Evolutionary conservation across 2,329 filamentous ascomycete species (phyloP), one percentile per base, ranked within the genome.

Genomic region (Cordyceps sp.): DNA sequence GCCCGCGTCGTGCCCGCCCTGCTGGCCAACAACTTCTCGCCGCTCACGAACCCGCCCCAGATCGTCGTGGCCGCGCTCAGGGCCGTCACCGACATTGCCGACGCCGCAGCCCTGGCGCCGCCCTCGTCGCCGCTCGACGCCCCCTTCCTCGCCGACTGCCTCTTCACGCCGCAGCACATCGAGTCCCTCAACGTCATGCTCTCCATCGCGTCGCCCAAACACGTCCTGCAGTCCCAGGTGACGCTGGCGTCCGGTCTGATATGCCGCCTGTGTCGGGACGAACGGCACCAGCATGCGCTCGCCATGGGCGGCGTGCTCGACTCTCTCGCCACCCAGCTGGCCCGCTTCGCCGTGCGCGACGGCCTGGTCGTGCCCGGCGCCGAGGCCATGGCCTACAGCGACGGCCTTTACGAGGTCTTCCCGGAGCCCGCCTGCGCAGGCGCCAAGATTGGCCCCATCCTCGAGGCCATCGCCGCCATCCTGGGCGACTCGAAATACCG

Each of bases 401-500:
- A 75, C 34, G 67, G 67, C 7, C 47, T 75, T 22, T 52, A 62
- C 32, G 64, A 68, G 7, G 59, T 62, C 15, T 65, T 83, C 29
- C 79, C 78, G 3, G 55, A 64, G 4, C 62, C 78, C 17, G 71
- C 80, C 7, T 66, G 69, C 3, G 57, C 62, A 12, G 61, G 59
- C 13, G 61, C 70, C 18, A 70, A 68, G 37, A 55, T 93, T 25
- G 66, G 73, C 2, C 72, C 73, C 9, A 69, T 93, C 14, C 57
- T 96, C 6, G 77, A 84, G 38, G 82, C 86, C 0, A 70, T 93
- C 31, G 68, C 75, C 15, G 68, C 75, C 29, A 78, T 94, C 30
- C 69, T 93, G 31, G 69, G 75, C 37, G 73, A 82, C 44, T 94
- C 88, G 1, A 78, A 76, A 42, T 81, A 78, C 52, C 72, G 84